phyloP scores from a whole-genome alignment of 2,329 filamentous ascomycete genomes.

The Aspergillus ruber region DNA sequence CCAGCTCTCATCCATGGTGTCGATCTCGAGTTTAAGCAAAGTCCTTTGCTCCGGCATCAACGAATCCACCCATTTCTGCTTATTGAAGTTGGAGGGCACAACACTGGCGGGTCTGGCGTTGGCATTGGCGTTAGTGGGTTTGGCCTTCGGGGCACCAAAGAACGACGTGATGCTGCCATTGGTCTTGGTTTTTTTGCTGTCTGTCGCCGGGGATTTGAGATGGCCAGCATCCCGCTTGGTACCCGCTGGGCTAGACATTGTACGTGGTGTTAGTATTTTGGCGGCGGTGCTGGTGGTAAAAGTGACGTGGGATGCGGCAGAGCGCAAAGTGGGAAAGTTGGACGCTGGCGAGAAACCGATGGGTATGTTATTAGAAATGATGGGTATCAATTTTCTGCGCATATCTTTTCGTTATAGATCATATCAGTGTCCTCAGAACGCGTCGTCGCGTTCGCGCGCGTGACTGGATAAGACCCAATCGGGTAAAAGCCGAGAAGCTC shows the following conservation, averaged over 20 bases:
- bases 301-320: background rate
- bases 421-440: background rate
- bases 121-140: slow-evolving; percentile 19
- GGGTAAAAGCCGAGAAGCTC: background rate
- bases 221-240: slow-evolving; percentile 62
- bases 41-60: slow-evolving; percentile 75
- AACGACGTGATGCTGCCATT: slow-evolving; percentile 83
- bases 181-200: slow-evolving; percentile 64
- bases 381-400: background rate
- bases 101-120: slow-evolving; percentile 21
- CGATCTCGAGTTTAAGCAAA: slow-evolving; percentile 80
- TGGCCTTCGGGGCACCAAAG: slow-evolving; percentile 65
- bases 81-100: slow-evolving; percentile 62
- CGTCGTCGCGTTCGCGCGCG: background rate
- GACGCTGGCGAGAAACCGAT: background rate
- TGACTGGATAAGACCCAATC: background rate
- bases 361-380: background rate
- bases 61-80: slow-evolving; percentile 77
- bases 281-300: background rate
- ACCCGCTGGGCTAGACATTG: slow-evolving; percentile 29
- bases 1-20: slow-evolving; percentile 89
- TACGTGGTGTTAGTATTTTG: slow-evolving; percentile 1
- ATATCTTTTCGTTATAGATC: background rate
- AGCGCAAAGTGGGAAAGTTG: background rate
- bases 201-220: slow-evolving; percentile 26